phyloP scores from a whole-genome alignment of 768 basidiomycete genomes.

The Pleurotus eryngii region DNA sequence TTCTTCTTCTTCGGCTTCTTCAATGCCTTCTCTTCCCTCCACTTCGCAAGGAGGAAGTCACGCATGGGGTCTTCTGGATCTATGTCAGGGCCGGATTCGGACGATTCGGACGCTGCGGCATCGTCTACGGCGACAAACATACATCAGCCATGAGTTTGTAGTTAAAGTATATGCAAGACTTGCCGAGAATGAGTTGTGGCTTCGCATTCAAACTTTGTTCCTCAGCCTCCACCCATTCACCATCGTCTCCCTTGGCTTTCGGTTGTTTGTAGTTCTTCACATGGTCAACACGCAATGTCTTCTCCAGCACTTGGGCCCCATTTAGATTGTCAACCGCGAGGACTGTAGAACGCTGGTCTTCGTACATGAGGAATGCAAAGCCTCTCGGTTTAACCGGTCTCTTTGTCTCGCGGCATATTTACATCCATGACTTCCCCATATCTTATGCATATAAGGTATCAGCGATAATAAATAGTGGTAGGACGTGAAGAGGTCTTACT shows the following conservation, averaged over 20 bases:
- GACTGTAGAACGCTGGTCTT: conserved; percentile 94
- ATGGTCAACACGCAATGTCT: conserved; percentile 89
- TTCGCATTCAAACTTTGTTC: conserved; percentile 85
- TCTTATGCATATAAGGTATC: conserved; percentile 36
- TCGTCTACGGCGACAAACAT: conserved; percentile 33
- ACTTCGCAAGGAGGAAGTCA: conserved; percentile 80
- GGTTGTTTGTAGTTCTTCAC: conserved; percentile 91
- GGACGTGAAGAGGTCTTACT: conserved; percentile 49
- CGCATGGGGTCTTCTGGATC: conserved; percentile 99
- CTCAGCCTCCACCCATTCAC: conserved; percentile 83
- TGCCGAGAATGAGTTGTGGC: conserved; percentile 68
- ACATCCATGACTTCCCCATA: conserved; percentile 97
- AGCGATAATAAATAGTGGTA: conserved; percentile 5
- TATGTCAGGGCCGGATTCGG: conserved; percentile 60
- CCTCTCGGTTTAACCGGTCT: conserved; percentile 85
- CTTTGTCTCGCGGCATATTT: conserved; percentile 91
- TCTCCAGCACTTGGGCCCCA: conserved; percentile 83
- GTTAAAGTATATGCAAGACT: conserved; percentile 13
- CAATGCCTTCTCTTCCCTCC: conserved; percentile 64
- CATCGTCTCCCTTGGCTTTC: conserved; percentile 70
- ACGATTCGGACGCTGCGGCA: conserved; percentile 63
- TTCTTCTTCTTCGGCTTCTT: conserved; percentile 63
- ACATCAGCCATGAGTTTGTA: background rate
- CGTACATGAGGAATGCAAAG: conserved; percentile 98
- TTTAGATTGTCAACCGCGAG: conserved; percentile 99